Conservation (phyloP, 176 grass and related monocot genomes). For the Rhynchospora tenuis region DNA sequence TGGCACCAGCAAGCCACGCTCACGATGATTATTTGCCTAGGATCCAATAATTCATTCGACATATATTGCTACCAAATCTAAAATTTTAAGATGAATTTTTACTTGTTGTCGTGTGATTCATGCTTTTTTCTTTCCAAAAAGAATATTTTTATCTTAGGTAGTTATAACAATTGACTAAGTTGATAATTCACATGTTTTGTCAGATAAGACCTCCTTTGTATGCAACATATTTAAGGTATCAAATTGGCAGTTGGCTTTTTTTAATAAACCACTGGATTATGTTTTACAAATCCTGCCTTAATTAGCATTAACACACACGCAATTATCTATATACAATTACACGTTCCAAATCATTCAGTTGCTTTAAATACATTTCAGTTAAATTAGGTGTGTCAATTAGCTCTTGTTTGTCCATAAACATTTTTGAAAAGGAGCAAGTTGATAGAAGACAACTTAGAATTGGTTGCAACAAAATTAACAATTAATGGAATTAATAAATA, state of each 20-base stretch:
- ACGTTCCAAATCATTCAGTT: neutral
- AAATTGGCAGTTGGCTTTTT: neutral
- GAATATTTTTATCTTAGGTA: neutral
- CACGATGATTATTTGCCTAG: neutral
- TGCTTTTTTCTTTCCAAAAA: neutral
- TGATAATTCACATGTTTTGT: neutral
- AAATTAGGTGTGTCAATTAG: conserved; percentile 2
- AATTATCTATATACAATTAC: neutral
- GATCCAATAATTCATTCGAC: neutral
- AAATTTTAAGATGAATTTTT: neutral
- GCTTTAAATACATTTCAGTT: neutral
- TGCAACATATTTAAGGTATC: neutral
- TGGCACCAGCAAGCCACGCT: neutral
- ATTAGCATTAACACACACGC: neutral
- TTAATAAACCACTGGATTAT: neutral
- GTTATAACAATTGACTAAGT: neutral
- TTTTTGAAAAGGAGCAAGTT: neutral
- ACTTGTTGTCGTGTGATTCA: neutral
- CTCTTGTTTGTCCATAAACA: neutral
- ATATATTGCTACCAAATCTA: neutral
- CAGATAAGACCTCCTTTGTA: neutral
- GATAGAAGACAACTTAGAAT: conserved; percentile 12
- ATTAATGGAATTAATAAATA: neutral
- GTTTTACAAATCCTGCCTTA: neutral
- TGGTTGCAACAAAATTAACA: neutral